Conservation (phyloP, 2,329 filamentous ascomycete species). For the Cladophialophora carrionii region DNA sequence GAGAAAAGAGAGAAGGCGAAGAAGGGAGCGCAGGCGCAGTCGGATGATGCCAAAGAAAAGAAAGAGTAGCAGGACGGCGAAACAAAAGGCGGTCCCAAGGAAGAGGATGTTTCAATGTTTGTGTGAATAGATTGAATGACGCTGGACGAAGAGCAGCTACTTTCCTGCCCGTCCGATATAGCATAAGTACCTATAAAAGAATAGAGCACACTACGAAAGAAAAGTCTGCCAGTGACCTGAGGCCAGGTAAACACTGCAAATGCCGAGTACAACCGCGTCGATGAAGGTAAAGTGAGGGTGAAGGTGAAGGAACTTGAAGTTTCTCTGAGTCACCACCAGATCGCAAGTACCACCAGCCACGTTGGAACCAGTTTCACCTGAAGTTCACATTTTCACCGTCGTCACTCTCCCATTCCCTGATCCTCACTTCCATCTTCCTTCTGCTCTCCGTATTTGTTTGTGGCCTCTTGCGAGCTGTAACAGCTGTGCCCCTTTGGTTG, state of each 20-base stretch:
- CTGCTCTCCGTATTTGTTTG: neutral
- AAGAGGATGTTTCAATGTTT: slow-evolving; percentile 9
- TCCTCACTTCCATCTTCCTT: neutral
- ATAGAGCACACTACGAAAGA: neutral
- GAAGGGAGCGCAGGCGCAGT: slow-evolving; percentile 30
- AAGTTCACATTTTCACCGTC: neutral
- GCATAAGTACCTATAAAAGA: neutral
- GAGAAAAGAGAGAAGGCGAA: slow-evolving; percentile 69
- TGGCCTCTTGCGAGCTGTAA: neutral
- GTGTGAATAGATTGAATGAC: slow-evolving; percentile 10
- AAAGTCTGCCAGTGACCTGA: neutral
- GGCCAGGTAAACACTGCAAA: neutral
- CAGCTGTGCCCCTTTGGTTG: neutral
- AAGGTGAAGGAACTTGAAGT: too few relatives aligned
- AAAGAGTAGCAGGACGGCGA: neutral
- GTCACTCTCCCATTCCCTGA: neutral
- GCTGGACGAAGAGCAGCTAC: slow-evolving; percentile 33
- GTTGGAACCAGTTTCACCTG: neutral
- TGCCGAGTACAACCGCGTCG: too few relatives aligned
- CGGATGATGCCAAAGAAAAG: slow-evolving; percentile 19
- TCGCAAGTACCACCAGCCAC: neutral
- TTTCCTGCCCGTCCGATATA: slow-evolving; percentile 32
- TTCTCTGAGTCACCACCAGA: too few relatives aligned
- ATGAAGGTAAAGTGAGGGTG: too few relatives aligned
- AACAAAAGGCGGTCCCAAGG: neutral